Conservation (phyloP, 192 early-diverging fungal genomes). For the Lobosporangium transversale region DNA sequence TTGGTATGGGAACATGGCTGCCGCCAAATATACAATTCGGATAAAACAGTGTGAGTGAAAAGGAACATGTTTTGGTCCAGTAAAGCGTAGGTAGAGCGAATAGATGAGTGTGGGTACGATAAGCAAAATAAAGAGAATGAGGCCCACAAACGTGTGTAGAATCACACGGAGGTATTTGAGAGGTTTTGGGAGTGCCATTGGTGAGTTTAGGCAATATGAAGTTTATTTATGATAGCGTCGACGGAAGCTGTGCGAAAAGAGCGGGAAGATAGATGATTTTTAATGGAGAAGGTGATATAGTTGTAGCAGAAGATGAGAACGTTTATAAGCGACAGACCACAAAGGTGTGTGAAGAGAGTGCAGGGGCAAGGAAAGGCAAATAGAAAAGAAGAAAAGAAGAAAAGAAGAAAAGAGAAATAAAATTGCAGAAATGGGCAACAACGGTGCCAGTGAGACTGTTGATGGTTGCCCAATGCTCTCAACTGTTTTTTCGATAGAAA, state of each 20-base stretch:
- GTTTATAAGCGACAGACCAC: background rate
- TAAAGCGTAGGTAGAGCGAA: conserved; percentile 19
- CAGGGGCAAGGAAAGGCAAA: background rate
- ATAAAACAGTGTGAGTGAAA: conserved; percentile 42
- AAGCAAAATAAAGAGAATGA: conserved; percentile 36
- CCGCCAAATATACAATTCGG: conserved; percentile 43
- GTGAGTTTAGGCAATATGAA: no score
- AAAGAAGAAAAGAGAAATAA: background rate
- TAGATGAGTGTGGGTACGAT: conserved; percentile 37
- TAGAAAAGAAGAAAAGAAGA: conserved; percentile 4
- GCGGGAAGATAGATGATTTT: background rate
- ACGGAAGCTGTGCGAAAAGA: background rate
- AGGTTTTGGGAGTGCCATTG: conserved; percentile 38
- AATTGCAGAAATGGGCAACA: no score
- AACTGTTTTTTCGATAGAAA: no score
- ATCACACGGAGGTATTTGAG: conserved; percentile 41
- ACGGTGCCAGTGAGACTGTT: no score
- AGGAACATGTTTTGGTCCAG: conserved; percentile 31
- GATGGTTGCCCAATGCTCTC: no score
- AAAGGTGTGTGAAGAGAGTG: background rate
- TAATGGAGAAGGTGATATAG: background rate
- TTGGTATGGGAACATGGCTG: conserved; percentile 50
- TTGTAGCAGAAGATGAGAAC: background rate
- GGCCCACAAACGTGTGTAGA: conserved; percentile 24
- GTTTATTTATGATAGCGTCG: no score